Conservation (phyloP, 176 grass and related monocot species). For the Carex cristatella region DNA sequence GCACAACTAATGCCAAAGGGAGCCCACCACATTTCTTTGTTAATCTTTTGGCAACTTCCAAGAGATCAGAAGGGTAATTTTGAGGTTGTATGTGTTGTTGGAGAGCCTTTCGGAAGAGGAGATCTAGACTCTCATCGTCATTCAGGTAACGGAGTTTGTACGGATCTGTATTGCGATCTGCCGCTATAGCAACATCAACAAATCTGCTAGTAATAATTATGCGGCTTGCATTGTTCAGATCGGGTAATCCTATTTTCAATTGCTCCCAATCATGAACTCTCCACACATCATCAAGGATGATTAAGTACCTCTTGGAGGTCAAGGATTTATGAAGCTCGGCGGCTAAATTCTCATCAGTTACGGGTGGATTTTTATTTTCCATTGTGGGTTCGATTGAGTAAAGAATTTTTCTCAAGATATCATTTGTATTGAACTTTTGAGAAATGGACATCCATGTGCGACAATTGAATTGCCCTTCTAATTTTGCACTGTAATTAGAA, state of each 20-base stretch:
- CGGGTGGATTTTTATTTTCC: background rate
- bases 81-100: background rate
- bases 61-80: background rate
- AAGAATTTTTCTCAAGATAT: constrained; percentile 8
- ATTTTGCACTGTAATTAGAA: background rate
- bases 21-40: constrained; percentile 1
- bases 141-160: background rate
- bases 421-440: background rate
- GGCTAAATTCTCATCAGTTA: background rate
- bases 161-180: background rate
- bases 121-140: background rate
- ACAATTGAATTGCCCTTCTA: background rate
- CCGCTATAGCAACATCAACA: background rate
- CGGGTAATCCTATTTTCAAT: background rate
- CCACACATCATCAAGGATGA: background rate
- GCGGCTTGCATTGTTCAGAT: background rate
- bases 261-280: background rate
- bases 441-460: constrained; percentile 2
- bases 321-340: background rate
- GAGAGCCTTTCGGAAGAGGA: background rate
- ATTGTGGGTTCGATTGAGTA: background rate
- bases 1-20: background rate
- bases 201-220: background rate
- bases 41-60: background rate
- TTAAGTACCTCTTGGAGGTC: background rate